Base-by-base conservation (phyloP, 73 alveolate genomes). In the Halteria grandinella region DNA sequence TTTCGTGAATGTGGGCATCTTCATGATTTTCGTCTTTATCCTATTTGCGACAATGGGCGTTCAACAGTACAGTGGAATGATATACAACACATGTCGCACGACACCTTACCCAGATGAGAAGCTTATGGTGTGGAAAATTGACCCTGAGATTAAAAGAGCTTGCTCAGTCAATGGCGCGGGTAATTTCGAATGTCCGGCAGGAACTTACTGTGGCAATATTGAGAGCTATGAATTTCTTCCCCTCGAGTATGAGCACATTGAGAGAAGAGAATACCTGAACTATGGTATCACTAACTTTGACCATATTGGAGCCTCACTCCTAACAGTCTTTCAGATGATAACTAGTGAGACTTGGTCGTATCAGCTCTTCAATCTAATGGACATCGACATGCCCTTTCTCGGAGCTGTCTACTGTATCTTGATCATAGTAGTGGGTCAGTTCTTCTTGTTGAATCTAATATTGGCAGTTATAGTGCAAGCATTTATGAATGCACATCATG, bases 401-500 rank as follows among this genome's bases (percentile, higher is more conserved):
- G 90, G 78, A 12, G 81, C 77, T 10, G 32, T 72, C 21, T 86
- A 54, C 41, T 86, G 69, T 32, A 32, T 55, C 23, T 18, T 81
- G 18, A 57, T 86, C 3, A 69, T 86, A 0, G 39, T 86, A 8
- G 18, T 73, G 21, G 94, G 88, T 2, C 50, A 85, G 18, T 86
- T 86, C 62, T 81, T 86, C 60, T 62, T 86, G 21, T 63, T 86
- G 37, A 86, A 86, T 29, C 40, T 86, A 74, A 81, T 86, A 10
- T 58, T 86, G 39, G 94, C 94, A 14, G 94, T 86, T 40, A 86
- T 86, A 32, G 51, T 70, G 37, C 50, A 71, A 14, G 74, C 85
- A 15, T 73, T 54, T 27, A 53, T 32, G 3, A 73, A 20, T 49
- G 55, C 41, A 1, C 15, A 39, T 17, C 32, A 15, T 15, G 44